Evolutionary conservation across 805 yeast genomes (phyloP).

Genomic region (Maudiozyma saulgeensis): DNA sequence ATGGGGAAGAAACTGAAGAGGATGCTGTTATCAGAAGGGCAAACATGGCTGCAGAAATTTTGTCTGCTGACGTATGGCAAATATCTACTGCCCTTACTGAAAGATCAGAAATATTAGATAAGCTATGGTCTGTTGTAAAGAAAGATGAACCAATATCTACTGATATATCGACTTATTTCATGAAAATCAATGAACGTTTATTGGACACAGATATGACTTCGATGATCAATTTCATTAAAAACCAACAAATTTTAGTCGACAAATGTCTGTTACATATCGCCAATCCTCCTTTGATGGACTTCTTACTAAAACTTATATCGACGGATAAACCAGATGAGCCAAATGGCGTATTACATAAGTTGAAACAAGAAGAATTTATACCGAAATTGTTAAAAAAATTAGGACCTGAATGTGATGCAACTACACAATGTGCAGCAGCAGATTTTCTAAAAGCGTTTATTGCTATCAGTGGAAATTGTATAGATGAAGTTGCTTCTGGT

Average conservation of each 20-base stretch:
- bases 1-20: constrained; percentile 32
- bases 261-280: constrained; percentile 79
- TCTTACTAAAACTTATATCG: constrained; percentile 76
- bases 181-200: constrained; percentile 84
- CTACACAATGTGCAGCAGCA: constrained; percentile 86
- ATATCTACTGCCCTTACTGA: constrained; percentile 85
- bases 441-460: constrained; percentile 91
- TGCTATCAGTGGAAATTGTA: constrained; percentile 86
- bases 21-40: constrained; percentile 38
- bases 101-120: constrained; percentile 50
- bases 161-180: constrained; percentile 74
- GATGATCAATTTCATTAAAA: constrained; percentile 58
- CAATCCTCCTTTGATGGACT: constrained; percentile 91
- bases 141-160: constrained; percentile 58
- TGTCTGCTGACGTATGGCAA: constrained; percentile 90
- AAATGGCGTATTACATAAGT: constrained; percentile 72
- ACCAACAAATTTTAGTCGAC: constrained; percentile 63
- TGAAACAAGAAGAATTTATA: constrained; percentile 65
- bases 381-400: constrained; percentile 63
- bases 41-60: constrained; percentile 75
- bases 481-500: constrained; percentile 76
- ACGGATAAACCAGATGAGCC: constrained; percentile 87
- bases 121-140: constrained; percentile 75
- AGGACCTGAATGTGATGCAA: constrained; percentile 55
- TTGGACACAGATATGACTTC: constrained; percentile 83